phyloP scores from a whole-genome alignment of 108 stramenopile species.

The Seminavis robusta region DNA sequence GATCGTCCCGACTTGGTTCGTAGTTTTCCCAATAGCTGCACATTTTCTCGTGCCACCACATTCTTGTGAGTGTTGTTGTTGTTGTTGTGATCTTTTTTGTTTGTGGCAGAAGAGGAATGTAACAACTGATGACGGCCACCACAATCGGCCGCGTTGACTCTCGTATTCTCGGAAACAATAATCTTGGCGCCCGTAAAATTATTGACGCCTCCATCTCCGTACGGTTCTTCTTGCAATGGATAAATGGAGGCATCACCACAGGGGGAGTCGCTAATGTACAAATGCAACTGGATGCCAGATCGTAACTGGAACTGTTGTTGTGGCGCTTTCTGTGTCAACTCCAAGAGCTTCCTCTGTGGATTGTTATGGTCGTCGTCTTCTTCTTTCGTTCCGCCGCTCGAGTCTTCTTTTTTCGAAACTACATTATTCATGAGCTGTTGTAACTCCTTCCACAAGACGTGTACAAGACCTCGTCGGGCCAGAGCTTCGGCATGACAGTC shows the following conservation, averaged over 20 bases:
- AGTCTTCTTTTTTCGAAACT: neutral
- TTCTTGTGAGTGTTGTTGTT: constrained; percentile 1
- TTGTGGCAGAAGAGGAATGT: constrained; percentile 1
- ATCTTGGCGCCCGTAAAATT: constrained; percentile 90
- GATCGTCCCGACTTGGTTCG: constrained; percentile 89
- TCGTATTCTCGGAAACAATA: constrained; percentile 40
- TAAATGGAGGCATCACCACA: constrained; percentile 95
- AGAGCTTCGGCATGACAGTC: constrained; percentile 93
- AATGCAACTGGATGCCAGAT: constrained; percentile 57
- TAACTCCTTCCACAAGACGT: constrained; percentile 75
- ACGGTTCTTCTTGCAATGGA: constrained; percentile 18
- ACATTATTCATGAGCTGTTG: too few relatives aligned
- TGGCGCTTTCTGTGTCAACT: constrained; percentile 2
- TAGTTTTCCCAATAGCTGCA: constrained; percentile 64
- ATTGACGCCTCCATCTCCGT: constrained; percentile 18
- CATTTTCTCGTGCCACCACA: constrained; percentile 58
- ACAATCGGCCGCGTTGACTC: constrained; percentile 15
- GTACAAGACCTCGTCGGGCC: constrained; percentile 74
- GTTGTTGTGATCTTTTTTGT: constrained; percentile 3
- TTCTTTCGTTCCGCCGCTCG: neutral
- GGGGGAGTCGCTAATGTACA: constrained; percentile 91
- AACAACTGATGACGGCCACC: constrained; percentile 19
- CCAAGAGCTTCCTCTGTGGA: too few relatives aligned
- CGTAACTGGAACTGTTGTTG: constrained; percentile 34
- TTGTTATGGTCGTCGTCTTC: neutral